Conservation (phyloP, 1,284 basidiomycete species). For the Erythrobasidium hasegawianum region DNA sequence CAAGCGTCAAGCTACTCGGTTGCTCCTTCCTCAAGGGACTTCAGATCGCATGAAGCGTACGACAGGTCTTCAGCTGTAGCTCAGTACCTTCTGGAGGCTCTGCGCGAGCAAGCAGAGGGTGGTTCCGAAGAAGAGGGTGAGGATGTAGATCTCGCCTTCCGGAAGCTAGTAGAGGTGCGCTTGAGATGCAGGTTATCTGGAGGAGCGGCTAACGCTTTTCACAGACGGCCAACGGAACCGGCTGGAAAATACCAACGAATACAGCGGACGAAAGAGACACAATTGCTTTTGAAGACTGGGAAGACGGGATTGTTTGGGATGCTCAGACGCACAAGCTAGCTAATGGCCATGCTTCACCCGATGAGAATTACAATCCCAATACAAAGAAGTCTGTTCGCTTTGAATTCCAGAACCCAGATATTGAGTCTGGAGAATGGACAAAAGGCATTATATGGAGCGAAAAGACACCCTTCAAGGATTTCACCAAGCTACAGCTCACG, state of each 20-base stretch:
- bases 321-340: conserved; percentile 2
- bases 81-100: conserved; percentile 24
- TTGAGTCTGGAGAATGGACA: conserved; percentile 79
- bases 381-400: conserved; percentile 53
- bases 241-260: conserved; percentile 37
- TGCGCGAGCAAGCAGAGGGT: conserved; percentile 17
- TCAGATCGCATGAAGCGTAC: conserved; percentile 26
- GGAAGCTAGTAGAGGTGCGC: conserved; percentile 10
- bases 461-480: conserved; percentile 69
- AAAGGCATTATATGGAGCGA: conserved; percentile 84
- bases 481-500: conserved; percentile 54
- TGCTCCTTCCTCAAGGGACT: conserved; percentile 39
- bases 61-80: conserved; percentile 32
- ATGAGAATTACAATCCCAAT: background rate
- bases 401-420: conserved; percentile 59
- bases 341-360: background rate
- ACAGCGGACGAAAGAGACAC: conserved; percentile 56
- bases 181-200: background rate
- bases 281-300: conserved; percentile 84
- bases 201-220: conserved; percentile 13
- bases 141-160: conserved; percentile 8
- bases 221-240: conserved; percentile 25
- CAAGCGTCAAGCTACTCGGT: conserved; percentile 36
- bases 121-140: conserved; percentile 13
- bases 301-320: conserved; percentile 69